Evolutionary conservation across 1,284 basidiomycete species (phyloP).

Genomic region (Irpex lacteus): DNA sequence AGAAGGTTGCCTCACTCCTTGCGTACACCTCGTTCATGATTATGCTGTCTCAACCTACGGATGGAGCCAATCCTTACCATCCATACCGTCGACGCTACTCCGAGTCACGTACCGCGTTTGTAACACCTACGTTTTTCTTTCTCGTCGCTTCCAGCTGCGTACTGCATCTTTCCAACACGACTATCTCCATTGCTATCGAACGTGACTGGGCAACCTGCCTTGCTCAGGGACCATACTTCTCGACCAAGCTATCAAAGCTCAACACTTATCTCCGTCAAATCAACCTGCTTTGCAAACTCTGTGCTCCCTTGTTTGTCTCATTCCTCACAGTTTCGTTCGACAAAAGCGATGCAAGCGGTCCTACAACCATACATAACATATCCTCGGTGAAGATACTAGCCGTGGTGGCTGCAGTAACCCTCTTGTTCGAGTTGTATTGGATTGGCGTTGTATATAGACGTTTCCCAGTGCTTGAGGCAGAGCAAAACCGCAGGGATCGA

Average conservation of each 20-base stretch:
- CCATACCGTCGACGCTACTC: background rate
- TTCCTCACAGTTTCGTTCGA: slow-evolving; percentile 34
- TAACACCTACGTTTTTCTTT: background rate
- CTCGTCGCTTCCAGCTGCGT: slow-evolving; percentile 16
- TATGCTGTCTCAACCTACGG: slow-evolving; percentile 12
- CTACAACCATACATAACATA: slow-evolving; percentile 26
- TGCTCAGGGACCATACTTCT: slow-evolving; percentile 29
- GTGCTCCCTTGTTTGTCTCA: slow-evolving; percentile 54
- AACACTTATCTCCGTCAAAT: slow-evolving; percentile 47
- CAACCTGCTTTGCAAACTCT: slow-evolving; percentile 52
- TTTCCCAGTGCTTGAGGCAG: slow-evolving; percentile 30
- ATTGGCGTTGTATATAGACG: slow-evolving; percentile 32
- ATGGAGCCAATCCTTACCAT: background rate
- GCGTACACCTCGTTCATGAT: slow-evolving; percentile 39
- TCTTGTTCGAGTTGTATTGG: slow-evolving; percentile 23
- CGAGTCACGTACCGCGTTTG: background rate
- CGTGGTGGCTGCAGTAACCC: slow-evolving; percentile 33
- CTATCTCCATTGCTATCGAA: slow-evolving; percentile 52
- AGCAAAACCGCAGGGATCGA: slow-evolving; percentile 18
- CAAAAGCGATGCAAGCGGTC: background rate
- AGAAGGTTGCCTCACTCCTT: slow-evolving; percentile 40
- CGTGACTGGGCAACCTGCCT: slow-evolving; percentile 54
- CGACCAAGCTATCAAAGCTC: slow-evolving; percentile 28
- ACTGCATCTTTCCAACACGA: slow-evolving; percentile 1
- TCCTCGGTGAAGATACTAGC: slow-evolving; percentile 31